These are phyloP conservation scores for Albifimbria verrucaria DNA, from an alignment of 2,329 filamentous ascomycete species.

Conservation along the genomic window DNA sequence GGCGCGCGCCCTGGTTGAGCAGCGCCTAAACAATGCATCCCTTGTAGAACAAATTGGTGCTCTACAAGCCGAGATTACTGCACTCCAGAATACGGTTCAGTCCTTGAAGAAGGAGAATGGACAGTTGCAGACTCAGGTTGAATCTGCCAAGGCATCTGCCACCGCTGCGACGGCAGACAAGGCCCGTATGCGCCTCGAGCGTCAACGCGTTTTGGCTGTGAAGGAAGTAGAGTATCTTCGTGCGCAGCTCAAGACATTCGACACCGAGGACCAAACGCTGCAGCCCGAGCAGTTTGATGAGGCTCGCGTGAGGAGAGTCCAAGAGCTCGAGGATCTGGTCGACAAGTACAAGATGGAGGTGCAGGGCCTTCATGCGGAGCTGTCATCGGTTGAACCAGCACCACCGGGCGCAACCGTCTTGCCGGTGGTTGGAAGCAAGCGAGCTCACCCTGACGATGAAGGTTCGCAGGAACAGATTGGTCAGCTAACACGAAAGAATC, in stretches of 20 bases:
- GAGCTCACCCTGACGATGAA: conserved; percentile 58
- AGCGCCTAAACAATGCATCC: conserved; percentile 74
- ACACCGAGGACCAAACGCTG: conserved; percentile 84
- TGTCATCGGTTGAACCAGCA: conserved; percentile 60
- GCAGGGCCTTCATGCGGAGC: conserved; percentile 67
- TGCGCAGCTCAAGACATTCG: conserved; percentile 84
- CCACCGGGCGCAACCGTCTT: conserved; percentile 31
- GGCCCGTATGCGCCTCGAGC: conserved; percentile 71
- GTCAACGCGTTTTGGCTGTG: conserved; percentile 78
- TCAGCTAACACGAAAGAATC: conserved; percentile 81
- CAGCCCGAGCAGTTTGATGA: conserved; percentile 76
- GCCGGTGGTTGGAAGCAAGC: conserved; percentile 55
- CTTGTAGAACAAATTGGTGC: conserved; percentile 78
- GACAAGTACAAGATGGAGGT: conserved; percentile 84
- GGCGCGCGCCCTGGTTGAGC: conserved; percentile 77
- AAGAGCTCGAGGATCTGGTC: conserved; percentile 80
- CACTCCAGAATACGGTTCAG: conserved; percentile 74
- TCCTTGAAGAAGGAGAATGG: conserved; percentile 67
- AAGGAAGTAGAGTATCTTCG: conserved; percentile 95
- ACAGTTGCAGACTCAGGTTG: conserved; percentile 63
- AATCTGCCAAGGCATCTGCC: conserved; percentile 58
- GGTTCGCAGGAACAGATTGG: conserved; percentile 71
- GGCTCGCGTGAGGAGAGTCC: conserved; percentile 68
- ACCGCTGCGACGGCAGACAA: conserved; percentile 57
- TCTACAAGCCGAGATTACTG: conserved; percentile 72